Evolutionary conservation across 2,329 filamentous ascomycete genomes (phyloP), one percentile per base, ranked within the genome.

Genomic region (Plectosphaerella sp.): DNA sequence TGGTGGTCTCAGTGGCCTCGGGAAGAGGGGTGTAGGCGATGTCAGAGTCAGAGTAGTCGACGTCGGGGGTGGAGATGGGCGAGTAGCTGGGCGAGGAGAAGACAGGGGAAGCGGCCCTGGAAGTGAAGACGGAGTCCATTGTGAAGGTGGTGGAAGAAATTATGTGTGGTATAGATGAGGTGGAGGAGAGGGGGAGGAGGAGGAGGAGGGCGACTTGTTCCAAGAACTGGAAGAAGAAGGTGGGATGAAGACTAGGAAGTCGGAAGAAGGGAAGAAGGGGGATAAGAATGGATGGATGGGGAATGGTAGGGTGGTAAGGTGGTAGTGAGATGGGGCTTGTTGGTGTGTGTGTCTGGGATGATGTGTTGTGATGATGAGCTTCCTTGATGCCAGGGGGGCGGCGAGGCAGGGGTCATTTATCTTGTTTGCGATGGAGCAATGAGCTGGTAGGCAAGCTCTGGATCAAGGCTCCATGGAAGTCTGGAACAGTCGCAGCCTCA

Each of bases 71-170:
- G 35, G 35, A 39, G 18, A 25, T n/a, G 47, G 47, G 35, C 14
- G 47, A 48, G 47, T 37, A 39, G n/a, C 24, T 22, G 10, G 41
- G 41, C 2, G 52, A 52, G 33, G 59, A 61, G 35, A 48, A 41
- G 39, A 50, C 49, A 14, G 52, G 48, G 1, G 57, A 57, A 18
- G 56, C 57, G 14, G 51, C 53, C 25, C 43, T 36, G 10, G 56
- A 58, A 35, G 47, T 53, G 49, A 49, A 45, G 36, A 53, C 49
- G 22, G 46, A 49, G 42, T 57, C 53, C 58, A 60, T 60, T 41
- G 36, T 48, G 46, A 36, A 22, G 20, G 24, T 25, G 28, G 45
- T 33, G 28, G 28, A 12, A 12, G 28, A 10, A 12, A 33, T 33
- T 47, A 18, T 12, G 43, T 25, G 43, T 33, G 12, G 12, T 25